A percentile compares a stretch with the other conserved stretches of the same genome.
These are phyloP conservation scores for Puccinia horiana DNA, from an alignment of 1,284 basidiomycete genomes.

Conservation along the genomic window DNA sequence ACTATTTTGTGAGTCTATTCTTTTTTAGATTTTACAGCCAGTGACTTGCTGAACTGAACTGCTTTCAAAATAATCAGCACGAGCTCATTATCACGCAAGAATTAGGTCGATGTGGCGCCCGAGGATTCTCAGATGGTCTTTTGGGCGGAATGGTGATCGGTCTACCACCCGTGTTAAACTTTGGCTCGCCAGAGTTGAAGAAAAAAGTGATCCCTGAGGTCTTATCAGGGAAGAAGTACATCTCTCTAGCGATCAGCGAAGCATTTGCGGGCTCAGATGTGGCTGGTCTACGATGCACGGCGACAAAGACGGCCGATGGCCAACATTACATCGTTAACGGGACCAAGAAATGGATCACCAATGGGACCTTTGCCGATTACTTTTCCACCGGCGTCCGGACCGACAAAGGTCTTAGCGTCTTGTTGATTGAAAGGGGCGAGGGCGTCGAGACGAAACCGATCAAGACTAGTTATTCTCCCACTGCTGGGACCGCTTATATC, in stretches of 20 bases:
- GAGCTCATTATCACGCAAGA: constrained; percentile 86
- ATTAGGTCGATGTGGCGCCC: constrained; percentile 71
- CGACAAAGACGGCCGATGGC: constrained; percentile 78
- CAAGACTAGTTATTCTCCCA: constrained; percentile 72
- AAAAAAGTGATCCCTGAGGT: constrained; percentile 77
- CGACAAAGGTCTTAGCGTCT: constrained; percentile 78
- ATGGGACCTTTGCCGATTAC: constrained; percentile 62
- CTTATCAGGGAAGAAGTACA: constrained; percentile 77
- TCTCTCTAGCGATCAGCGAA: constrained; percentile 79
- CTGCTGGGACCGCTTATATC: constrained; percentile 78
- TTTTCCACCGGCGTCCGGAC: constrained; percentile 58
- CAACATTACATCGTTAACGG: constrained; percentile 80
- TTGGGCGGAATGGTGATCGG: constrained; percentile 74
- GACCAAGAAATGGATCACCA: constrained; percentile 93
- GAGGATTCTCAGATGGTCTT: constrained; percentile 79
- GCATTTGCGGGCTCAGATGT: constrained; percentile 92
- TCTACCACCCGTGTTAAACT: constrained; percentile 74
- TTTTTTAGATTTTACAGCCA: background rate
- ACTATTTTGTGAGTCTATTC: constrained; percentile 66
- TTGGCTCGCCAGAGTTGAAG: constrained; percentile 74
- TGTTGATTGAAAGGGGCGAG: constrained; percentile 68
- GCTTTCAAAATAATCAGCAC: constrained; percentile 55
- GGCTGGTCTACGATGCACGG: constrained; percentile 72
- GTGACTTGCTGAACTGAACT: constrained; percentile 78
- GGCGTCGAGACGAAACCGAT: constrained; percentile 79